phyloP scores from a whole-genome alignment of 2,329 filamentous ascomycete species.

The Fusarium bulbicola region DNA sequence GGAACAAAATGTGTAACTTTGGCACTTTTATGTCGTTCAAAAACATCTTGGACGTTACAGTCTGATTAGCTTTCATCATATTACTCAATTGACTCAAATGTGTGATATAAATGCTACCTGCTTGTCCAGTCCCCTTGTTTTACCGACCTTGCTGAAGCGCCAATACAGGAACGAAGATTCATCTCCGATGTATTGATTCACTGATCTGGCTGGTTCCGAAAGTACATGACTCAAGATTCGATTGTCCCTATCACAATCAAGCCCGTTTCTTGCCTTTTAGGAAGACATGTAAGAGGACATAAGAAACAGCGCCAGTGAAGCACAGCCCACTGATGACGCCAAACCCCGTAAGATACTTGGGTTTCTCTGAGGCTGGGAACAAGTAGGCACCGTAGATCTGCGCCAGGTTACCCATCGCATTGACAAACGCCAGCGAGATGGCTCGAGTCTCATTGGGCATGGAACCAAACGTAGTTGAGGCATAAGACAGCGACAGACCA shows the following conservation, averaged over 20 bases:
- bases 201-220: too few relatives aligned
- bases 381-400: constrained; percentile 66
- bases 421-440: background rate
- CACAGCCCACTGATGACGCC: constrained; percentile 37
- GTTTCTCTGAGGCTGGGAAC: constrained; percentile 58
- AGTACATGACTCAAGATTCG: background rate
- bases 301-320: constrained; percentile 17
- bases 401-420: constrained; percentile 60
- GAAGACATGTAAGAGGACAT: constrained; percentile 4
- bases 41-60: too few relatives aligned
- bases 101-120: too few relatives aligned
- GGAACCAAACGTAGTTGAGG: background rate
- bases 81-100: too few relatives aligned
- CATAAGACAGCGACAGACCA: background rate
- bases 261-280: background rate
- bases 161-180: too few relatives aligned
- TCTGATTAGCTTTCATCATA: too few relatives aligned
- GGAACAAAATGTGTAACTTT: too few relatives aligned
- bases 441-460: background rate
- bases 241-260: background rate
- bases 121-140: too few relatives aligned
- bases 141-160: too few relatives aligned
- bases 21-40: too few relatives aligned
- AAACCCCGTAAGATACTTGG: constrained; percentile 60
- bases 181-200: too few relatives aligned